Base-by-base conservation (phyloP, 75 land plant genomes). In the Azolla pinnata region DNA sequence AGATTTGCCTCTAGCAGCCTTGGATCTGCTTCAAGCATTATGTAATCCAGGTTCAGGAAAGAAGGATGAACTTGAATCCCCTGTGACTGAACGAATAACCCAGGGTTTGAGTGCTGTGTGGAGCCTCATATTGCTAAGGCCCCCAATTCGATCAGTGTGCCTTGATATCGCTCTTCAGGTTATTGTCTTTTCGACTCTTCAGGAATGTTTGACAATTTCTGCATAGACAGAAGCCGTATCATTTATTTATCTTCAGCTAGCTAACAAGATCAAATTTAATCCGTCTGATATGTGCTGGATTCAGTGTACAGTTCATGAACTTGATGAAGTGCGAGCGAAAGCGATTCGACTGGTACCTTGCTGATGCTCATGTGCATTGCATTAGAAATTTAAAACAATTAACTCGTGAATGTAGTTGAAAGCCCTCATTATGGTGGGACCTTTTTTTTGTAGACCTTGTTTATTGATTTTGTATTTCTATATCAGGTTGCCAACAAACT, bases 401-500 rank as follows among this genome's bases (percentile, higher is more conserved):
- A n/a, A n/a, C n/a, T n/a, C n/a, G 0, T 58, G 53, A 29, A 45
- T 46, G 0, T 31, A 23, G n/a, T 18, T 54, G 3, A 25, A 17
- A 3, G 31, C 56, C 14, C 16, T 2, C 16, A n/a, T n/a, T n/a
- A n/a, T n/a, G n/a, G n/a, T n/a, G n/a, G n/a, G n/a, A n/a, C n/a
- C n/a, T 40, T 16, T 40, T 40, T 40, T 16, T 40, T 40, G 44
- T 40, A 9, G 44, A 9, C 16, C 44, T 9, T 40, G 44, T 16
- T 9, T 9, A 40, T 40, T 40, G 7, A 50, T 16, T 54, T 54
- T 2, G 16, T 18, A 2, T 25, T 54, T 7, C 0, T 55, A 40
- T 29, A 71, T n/a, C 64, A 93, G 98, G 96, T 93, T 40, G 84
- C 96, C 23, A 93, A 93, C 57, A 89, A 86, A 70, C 78, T 93